Evolutionary conservation across 495 filamentous ascomycete species (phyloP), one percentile per base, ranked within the genome.

Genomic region (Penicillium antarcticum): DNA sequence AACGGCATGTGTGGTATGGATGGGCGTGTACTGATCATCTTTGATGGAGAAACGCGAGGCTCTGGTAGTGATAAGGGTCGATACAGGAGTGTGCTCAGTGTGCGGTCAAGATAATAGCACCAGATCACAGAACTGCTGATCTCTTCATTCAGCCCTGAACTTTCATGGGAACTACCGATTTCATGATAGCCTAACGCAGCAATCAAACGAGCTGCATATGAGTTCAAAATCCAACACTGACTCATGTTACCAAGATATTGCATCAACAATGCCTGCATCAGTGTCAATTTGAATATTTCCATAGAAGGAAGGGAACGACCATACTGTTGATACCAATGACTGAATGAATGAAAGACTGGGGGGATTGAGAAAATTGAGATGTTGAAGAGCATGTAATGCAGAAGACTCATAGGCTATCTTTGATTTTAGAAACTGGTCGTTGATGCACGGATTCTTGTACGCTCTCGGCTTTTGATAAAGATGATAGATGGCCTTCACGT

Each of bases 91-190:
- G 58, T 26, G 41, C 65, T 64, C 3, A 66, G 45, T 1, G 65
- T 64, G 21, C 60, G 51, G 38, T 68, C 65, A 13, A 66, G 52
- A 46, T 62, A 68, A 29, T 56, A 68, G 34, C 65, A 68, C 62
- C 66, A 69, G 26, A 48, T 66, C 9, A 69, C 45, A 19, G 39
- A 58, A 12, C 54, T 56, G 11, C 56, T 39, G 13, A 64, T 64
- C 14, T 69, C 60, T 16, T 62, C 51, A 17, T 62, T 42, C 0
- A 24, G n/a, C 2, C 52, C 32, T 8, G 57, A 55, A 12, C 18
- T 33, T 1, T 13, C 26, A 7, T n/a, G 46, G 6, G 39, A 14
- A n/a, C 41, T 45, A 29, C 31, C 8, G 8, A 53, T 54, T 19
- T 56, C 44, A 41, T 69, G 63, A 23, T 66, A 69, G 5, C 57